Conservation (phyloP, 495 filamentous ascomycete species). For the Talaromyces adpressus region DNA sequence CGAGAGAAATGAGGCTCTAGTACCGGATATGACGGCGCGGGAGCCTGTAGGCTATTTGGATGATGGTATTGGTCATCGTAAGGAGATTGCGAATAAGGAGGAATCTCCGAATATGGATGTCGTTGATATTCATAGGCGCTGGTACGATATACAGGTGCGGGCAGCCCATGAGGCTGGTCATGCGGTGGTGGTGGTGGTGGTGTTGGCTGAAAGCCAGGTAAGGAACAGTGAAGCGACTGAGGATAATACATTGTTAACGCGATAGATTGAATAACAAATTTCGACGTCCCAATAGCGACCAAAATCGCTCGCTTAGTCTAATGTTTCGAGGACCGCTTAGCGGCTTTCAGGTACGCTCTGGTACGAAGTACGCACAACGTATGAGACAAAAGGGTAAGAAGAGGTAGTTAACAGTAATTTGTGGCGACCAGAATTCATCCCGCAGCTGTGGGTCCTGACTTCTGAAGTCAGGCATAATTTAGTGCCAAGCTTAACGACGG, state of each 20-base stretch:
- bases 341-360: too few relatives aligned
- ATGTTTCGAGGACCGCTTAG: background rate
- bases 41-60: slow-evolving; percentile 24
- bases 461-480: too few relatives aligned
- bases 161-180: slow-evolving; percentile 17
- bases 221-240: slow-evolving; percentile 10
- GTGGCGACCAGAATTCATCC: too few relatives aligned
- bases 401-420: too few relatives aligned
- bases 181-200: slow-evolving; percentile 16
- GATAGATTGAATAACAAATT: background rate
- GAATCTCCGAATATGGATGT: slow-evolving; percentile 12
- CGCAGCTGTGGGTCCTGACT: too few relatives aligned
- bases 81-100: slow-evolving; percentile 15
- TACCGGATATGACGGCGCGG: slow-evolving; percentile 19
- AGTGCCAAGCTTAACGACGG: too few relatives aligned
- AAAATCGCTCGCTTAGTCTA: background rate
- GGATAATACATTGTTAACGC: background rate
- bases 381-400: too few relatives aligned
- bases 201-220: slow-evolving; percentile 26
- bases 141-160: background rate
- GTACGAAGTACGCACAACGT: too few relatives aligned
- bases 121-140: slow-evolving; percentile 27
- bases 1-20: slow-evolving; percentile 20
- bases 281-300: background rate
- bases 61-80: slow-evolving; percentile 29